A percentile compares a stretch with the other conserved stretches of the same genome.
Evolutionary conservation across 495 filamentous ascomycete genomes (phyloP).

Genomic region (Daldinia caldariorum): DNA sequence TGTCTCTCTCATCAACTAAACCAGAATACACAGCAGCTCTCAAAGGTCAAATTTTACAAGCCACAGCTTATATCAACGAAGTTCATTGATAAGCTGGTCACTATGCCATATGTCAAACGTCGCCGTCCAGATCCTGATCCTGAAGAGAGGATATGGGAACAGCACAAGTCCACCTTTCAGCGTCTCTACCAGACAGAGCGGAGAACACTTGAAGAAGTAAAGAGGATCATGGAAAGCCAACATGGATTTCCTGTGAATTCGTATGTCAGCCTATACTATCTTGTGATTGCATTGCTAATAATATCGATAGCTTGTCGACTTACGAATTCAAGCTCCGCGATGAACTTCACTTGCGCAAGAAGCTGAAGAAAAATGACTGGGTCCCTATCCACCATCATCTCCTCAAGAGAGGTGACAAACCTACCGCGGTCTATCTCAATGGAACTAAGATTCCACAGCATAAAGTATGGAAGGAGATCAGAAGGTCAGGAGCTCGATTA

Average conservation of each 20-base stretch:
- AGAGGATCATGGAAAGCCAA: background rate
- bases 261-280: background rate
- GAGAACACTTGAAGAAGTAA: background rate
- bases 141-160: background rate
- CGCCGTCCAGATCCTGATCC: background rate
- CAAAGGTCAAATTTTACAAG: background rate
- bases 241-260: background rate
- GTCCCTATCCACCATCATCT: background rate
- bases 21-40: background rate
- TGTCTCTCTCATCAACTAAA: background rate
- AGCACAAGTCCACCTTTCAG: background rate
- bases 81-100: too few species aligned
- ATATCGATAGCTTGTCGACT: slow-evolving; percentile 28
- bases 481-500: slow-evolving; percentile 32
- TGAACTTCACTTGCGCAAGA: slow-evolving; percentile 34
- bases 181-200: background rate
- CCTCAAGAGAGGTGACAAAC: background rate
- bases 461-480: slow-evolving; percentile 38
- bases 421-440: background rate
- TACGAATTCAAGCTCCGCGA: slow-evolving; percentile 42
- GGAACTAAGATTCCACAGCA: slow-evolving; percentile 32
- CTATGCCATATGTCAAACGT: background rate
- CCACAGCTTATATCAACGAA: background rate
- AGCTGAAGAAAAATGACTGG: slow-evolving; percentile 36
- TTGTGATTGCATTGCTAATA: background rate